A percentile compares a stretch with the other conserved stretches of the same genome.
Conservation (phyloP, 225 moss, liverwort and hornwort species). For the Anthoceros angustus region DNA sequence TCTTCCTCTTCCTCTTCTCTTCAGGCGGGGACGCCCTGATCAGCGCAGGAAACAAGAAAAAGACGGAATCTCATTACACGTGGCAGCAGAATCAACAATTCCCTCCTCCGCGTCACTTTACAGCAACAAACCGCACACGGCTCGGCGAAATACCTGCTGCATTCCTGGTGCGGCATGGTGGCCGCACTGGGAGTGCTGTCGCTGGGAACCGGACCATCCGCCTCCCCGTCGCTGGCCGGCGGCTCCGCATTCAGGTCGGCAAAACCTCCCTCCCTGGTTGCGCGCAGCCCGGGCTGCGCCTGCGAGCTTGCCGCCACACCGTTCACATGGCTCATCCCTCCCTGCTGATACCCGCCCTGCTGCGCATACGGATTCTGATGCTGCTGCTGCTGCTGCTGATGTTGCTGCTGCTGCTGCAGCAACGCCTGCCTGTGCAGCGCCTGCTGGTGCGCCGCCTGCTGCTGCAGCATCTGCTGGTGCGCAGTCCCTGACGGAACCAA, state of each 20-base stretch:
- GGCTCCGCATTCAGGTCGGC: slow-evolving; percentile 55
- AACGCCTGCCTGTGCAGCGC: slow-evolving; percentile 18
- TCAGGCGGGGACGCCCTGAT: slow-evolving; percentile 38
- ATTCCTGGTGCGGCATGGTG: slow-evolving; percentile 43
- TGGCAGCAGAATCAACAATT: background rate
- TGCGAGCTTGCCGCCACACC: background rate
- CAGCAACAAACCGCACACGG: background rate
- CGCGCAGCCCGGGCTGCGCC: slow-evolving; percentile 28
- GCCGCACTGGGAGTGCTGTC: slow-evolving; percentile 24
- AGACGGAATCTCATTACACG: background rate
- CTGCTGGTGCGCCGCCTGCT: slow-evolving; percentile 26
- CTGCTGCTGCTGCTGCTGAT: slow-evolving; percentile 19
- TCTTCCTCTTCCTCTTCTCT: slow-evolving; percentile 36
- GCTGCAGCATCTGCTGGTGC: slow-evolving; percentile 13
- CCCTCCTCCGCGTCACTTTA: background rate
- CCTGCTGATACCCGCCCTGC: background rate
- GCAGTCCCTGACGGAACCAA: background rate
- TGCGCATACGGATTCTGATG: background rate
- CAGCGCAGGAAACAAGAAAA: background rate
- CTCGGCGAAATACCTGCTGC: slow-evolving; percentile 7
- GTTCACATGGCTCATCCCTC: background rate
- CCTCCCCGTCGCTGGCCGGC: slow-evolving; percentile 49
- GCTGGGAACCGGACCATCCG: slow-evolving; percentile 27
- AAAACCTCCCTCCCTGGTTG: slow-evolving; percentile 38
- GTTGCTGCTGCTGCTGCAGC: slow-evolving; percentile 9